Evolutionary conservation across 2,329 filamentous ascomycete species (phyloP).

Genomic region (Beauveria bassiana): DNA sequence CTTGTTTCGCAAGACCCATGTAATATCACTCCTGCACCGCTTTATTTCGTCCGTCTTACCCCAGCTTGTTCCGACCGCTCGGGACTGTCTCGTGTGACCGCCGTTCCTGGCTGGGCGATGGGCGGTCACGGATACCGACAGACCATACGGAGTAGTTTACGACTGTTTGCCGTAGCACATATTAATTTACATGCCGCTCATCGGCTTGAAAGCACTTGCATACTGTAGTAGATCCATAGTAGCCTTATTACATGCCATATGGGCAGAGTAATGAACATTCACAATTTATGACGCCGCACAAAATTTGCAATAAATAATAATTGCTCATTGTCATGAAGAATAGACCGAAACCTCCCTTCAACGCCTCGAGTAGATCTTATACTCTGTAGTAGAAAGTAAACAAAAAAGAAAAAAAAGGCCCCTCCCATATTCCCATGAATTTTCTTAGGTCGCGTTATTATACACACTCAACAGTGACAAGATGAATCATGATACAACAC

Average conservation of each 20-base stretch:
- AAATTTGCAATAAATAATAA: too few species aligned
- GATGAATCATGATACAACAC: neutral
- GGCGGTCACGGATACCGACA: neutral
- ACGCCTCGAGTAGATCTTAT: neutral
- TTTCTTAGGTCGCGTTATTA: slow-evolving; percentile 1
- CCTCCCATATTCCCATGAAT: neutral
- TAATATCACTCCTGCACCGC: neutral
- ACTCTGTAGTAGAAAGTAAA: neutral
- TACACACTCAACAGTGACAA: neutral
- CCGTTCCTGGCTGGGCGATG: neutral
- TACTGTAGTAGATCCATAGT: too few species aligned
- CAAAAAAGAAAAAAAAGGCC: neutral
- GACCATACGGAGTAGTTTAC: too few species aligned
- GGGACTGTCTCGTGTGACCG: neutral
- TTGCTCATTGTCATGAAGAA: neutral
- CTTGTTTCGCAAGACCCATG: too few species aligned
- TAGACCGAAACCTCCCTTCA: neutral
- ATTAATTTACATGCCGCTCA: too few species aligned
- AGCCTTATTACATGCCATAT: too few species aligned
- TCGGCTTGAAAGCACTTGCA: too few species aligned
- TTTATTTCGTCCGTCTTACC: neutral
- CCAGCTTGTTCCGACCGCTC: slow-evolving; percentile 3
- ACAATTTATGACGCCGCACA: too few species aligned
- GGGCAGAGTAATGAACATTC: too few species aligned
- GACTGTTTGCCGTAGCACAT: too few species aligned